Percentiles rank a stretch among this genome's conserved stretches.
phyloP scores from a whole-genome alignment of 1,139 yeast species.

The Diutina neorugosa region DNA sequence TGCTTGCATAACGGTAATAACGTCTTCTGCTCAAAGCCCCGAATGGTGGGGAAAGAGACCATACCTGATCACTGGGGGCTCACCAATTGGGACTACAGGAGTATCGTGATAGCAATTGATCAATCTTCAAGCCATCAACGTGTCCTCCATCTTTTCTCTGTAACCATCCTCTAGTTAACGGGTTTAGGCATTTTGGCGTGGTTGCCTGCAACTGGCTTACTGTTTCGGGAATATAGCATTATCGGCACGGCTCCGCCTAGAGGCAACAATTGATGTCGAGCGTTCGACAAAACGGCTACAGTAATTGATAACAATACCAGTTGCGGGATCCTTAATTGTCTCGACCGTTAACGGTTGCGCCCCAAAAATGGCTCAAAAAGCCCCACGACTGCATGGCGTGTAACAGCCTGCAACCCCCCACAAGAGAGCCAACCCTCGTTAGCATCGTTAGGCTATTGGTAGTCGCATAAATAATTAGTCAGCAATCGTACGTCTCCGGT shows the following conservation, averaged over 20 bases:
- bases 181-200: too few relatives aligned
- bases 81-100: too few relatives aligned
- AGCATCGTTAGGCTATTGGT: not conserved
- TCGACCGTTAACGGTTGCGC: not conserved
- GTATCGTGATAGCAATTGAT: not conserved
- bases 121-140: too few relatives aligned
- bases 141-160: too few relatives aligned
- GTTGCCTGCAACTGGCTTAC: not conserved
- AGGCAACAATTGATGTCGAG: too few relatives aligned
- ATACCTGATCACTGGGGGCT: too few relatives aligned
- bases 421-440: not conserved
- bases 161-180: too few relatives aligned
- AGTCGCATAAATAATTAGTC: not conserved
- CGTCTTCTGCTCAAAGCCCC: not conserved
- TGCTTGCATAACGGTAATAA: not conserved
- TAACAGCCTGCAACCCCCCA: not conserved
- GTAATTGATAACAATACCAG: too few relatives aligned
- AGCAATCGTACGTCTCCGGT: not conserved
- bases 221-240: not conserved
- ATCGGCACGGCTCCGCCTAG: not conserved
- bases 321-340: too few relatives aligned
- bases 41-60: not conserved
- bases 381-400: not conserved
- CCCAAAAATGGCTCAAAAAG: not conserved
- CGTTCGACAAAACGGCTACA: too few relatives aligned